A percentile compares a stretch with the other conserved stretches of the same genome.
phyloP scores from a whole-genome alignment of 2,329 filamentous ascomycete species.

The Phoma herbarum region DNA sequence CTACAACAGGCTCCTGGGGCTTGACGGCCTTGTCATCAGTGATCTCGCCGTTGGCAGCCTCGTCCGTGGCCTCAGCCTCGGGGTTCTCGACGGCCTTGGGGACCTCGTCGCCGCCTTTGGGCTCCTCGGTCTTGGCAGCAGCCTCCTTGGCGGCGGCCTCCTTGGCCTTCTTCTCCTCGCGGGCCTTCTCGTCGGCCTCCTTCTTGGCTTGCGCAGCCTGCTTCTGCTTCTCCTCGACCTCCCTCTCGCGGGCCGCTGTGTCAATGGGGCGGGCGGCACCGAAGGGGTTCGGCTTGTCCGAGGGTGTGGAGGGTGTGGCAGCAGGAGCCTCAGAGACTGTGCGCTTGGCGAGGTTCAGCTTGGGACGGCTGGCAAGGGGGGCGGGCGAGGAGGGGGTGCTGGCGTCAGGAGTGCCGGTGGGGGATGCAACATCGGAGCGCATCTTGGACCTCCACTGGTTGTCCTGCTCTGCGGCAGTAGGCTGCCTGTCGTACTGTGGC shows the following conservation, averaged over 20 bases:
- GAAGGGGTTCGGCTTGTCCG: slow-evolving; percentile 90
- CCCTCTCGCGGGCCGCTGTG: slow-evolving; percentile 85
- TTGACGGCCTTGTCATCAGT: slow-evolving; percentile 63
- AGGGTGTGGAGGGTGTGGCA: slow-evolving; percentile 51
- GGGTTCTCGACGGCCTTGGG: slow-evolving; percentile 48
- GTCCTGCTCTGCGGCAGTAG: slow-evolving; percentile 90
- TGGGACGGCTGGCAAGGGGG: slow-evolving; percentile 74
- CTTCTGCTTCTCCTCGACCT: slow-evolving; percentile 88
- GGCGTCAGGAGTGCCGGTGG: slow-evolving; percentile 73
- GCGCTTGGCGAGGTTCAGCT: slow-evolving; percentile 87
- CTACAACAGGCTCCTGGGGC: slow-evolving; percentile 63
- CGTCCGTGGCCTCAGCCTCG: slow-evolving; percentile 55
- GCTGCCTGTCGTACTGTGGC: slow-evolving; percentile 70
- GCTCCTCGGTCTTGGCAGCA: slow-evolving; percentile 45
- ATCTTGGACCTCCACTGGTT: slow-evolving; percentile 93
- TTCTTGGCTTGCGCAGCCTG: slow-evolving; percentile 80
- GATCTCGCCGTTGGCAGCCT: slow-evolving; percentile 60
- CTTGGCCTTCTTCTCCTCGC: slow-evolving; percentile 69
- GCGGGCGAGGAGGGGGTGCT: slow-evolving; percentile 80
- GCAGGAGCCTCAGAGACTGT: slow-evolving; percentile 80
- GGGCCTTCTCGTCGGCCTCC: slow-evolving; percentile 85
- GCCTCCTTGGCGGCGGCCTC: slow-evolving; percentile 58
- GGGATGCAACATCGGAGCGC: slow-evolving; percentile 80
- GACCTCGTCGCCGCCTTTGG: slow-evolving; percentile 26
- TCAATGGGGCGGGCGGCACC: slow-evolving; percentile 94